Evolutionary conservation across 2,329 filamentous ascomycete genomes (phyloP).

Genomic region (Hirsutella minnesotensis): DNA sequence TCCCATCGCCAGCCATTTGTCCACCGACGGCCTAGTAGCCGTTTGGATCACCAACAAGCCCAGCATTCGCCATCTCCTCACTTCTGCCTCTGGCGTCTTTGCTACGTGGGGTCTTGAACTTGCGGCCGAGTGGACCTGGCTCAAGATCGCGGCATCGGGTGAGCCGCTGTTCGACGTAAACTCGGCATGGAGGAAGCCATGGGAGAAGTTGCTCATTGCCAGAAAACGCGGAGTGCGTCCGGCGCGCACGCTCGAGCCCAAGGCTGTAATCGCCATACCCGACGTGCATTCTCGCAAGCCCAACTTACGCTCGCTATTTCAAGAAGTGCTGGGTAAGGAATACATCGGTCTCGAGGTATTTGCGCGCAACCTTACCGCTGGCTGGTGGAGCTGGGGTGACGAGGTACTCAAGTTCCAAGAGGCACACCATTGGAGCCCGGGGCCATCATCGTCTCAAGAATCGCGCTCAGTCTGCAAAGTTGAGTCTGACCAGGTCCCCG

Average conservation of each 20-base stretch:
- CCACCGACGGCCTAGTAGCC: conserved; percentile 45
- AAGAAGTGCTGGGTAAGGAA: conserved; percentile 34
- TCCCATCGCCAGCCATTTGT: conserved; percentile 44
- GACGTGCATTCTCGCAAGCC: conserved; percentile 74
- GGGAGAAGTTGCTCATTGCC: conserved; percentile 60
- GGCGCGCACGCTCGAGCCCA: conserved; percentile 19
- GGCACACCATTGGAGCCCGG: conserved; percentile 33
- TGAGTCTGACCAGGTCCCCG: not conserved
- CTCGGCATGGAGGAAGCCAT: conserved; percentile 59
- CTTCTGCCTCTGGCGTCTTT: conserved; percentile 43
- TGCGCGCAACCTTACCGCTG: conserved; percentile 58
- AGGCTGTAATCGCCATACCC: conserved; percentile 56
- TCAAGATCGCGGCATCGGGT: conserved; percentile 57
- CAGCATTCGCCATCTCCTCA: conserved; percentile 42
- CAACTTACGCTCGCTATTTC: conserved; percentile 50
- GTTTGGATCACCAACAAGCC: conserved; percentile 71
- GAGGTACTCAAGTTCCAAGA: conserved; percentile 61
- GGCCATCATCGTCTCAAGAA: conserved; percentile 7
- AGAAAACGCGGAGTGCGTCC: conserved; percentile 22
- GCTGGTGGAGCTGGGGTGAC: conserved; percentile 72
- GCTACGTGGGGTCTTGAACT: conserved; percentile 53
- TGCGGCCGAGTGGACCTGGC: conserved; percentile 65
- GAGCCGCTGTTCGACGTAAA: conserved; percentile 52
- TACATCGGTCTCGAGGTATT: conserved; percentile 64
- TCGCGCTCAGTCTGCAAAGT: not conserved